phyloP scores from a whole-genome alignment of 257 asterid genomes.

The Scutellaria minor region DNA sequence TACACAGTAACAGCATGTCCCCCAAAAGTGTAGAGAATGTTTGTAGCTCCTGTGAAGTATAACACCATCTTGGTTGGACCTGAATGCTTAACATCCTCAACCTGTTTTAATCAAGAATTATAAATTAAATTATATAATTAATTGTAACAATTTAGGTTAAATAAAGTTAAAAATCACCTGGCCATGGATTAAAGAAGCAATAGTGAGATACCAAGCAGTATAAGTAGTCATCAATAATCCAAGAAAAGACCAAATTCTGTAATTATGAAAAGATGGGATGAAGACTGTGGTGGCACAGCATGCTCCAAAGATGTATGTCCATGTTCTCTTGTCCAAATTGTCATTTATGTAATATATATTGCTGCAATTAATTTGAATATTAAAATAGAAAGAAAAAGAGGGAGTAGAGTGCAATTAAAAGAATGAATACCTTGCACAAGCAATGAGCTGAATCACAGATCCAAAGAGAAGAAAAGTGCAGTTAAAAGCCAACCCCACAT shows the following conservation, averaged over 20 bases:
- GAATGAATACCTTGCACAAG: slow-evolving; percentile 49
- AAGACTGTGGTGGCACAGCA: slow-evolving; percentile 46
- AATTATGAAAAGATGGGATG: slow-evolving; percentile 51
- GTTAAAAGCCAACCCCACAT: slow-evolving; percentile 51
- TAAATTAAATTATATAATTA: too few relatives aligned
- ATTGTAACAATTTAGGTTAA: too few relatives aligned
- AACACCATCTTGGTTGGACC: slow-evolving; percentile 55
- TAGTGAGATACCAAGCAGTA: slow-evolving; percentile 59
- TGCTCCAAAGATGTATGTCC: slow-evolving; percentile 49
- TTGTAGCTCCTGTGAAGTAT: slow-evolving; percentile 63
- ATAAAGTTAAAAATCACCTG: slow-evolving; percentile 39
- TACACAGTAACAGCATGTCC: slow-evolving; percentile 68
- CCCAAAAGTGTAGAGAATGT: slow-evolving; percentile 64
- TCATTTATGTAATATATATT: slow-evolving; percentile 60
- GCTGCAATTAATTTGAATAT: too few relatives aligned
- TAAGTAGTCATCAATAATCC: slow-evolving; percentile 60
- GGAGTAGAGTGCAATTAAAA: too few relatives aligned
- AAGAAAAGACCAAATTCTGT: slow-evolving; percentile 63
- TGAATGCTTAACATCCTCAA: slow-evolving; percentile 57
- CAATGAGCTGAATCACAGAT: slow-evolving; percentile 58
- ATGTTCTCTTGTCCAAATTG: slow-evolving; percentile 54
- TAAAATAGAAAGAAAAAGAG: too few relatives aligned
- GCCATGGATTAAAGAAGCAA: slow-evolving; percentile 56
- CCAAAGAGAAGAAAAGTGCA: slow-evolving; percentile 58
- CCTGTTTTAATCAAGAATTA: slow-evolving; percentile 28